These are phyloP conservation scores for Mortierella sp. DNA, from an alignment of 371 early-diverging fungal species.

Conservation along the genomic window DNA sequence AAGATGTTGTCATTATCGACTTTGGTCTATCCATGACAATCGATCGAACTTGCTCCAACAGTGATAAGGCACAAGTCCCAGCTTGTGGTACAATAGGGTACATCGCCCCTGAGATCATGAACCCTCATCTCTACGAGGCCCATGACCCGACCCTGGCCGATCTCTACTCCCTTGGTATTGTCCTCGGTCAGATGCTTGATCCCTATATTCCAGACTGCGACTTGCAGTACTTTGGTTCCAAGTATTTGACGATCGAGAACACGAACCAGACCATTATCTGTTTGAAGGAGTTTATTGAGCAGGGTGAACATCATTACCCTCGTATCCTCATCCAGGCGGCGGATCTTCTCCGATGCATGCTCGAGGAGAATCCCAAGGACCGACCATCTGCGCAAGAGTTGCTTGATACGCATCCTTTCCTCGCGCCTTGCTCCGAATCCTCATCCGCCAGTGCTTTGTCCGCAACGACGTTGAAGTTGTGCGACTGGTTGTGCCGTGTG, in stretches of 20 bases:
- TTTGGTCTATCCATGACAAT: constrained; percentile 68
- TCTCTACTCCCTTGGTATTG: constrained; percentile 74
- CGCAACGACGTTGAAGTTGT: constrained; percentile 28
- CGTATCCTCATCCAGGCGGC: constrained; percentile 46
- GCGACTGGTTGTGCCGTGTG: constrained; percentile 54
- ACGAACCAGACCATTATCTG: constrained; percentile 59
- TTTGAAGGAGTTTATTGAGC: constrained; percentile 57
- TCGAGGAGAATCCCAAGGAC: constrained; percentile 40
- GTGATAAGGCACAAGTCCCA: constrained; percentile 42
- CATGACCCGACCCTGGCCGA: constrained; percentile 61
- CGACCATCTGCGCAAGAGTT: constrained; percentile 46
- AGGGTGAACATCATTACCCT: constrained; percentile 39
- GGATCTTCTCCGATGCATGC: constrained; percentile 40
- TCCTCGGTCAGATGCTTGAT: constrained; percentile 74
- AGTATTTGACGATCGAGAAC: constrained; percentile 65
- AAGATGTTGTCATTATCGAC: constrained; percentile 72
- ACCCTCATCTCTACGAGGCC: constrained; percentile 28
- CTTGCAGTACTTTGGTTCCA: constrained; percentile 71
- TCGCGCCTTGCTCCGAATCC: constrained; percentile 16
- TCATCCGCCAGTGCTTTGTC: background rate
- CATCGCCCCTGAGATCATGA: constrained; percentile 79
- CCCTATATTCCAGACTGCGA: constrained; percentile 66
- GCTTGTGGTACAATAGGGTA: constrained; percentile 83
- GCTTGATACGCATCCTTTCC: constrained; percentile 43
- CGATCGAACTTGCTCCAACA: constrained; percentile 36